These are phyloP conservation scores for Canavalia gladiata DNA, from an alignment of 306 rosid genomes.

Conservation along the genomic window DNA sequence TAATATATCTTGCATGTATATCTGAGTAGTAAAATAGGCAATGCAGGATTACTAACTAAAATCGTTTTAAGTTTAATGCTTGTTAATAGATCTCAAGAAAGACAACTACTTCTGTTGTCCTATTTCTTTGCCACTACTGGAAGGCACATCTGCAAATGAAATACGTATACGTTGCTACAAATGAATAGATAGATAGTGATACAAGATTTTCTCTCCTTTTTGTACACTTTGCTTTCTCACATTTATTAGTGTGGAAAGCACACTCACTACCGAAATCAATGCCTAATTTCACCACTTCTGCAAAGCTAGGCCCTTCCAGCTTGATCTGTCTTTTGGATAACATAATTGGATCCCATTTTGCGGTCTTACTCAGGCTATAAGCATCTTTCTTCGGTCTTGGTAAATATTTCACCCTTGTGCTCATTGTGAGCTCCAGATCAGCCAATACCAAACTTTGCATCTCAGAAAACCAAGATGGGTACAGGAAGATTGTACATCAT, in stretches of 20 bases:
- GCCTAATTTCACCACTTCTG: conserved; percentile 1
- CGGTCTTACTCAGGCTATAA: neutral
- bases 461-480: neutral
- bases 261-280: conserved; percentile 1
- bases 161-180: neutral
- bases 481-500: neutral
- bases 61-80: neutral
- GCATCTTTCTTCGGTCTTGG: neutral
- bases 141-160: neutral
- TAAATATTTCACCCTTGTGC: neutral
- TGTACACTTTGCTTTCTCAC: neutral
- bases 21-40: neutral
- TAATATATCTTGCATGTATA: neutral
- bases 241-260: neutral
- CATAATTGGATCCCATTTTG: neutral
- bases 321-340: neutral
- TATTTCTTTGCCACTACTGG: neutral
- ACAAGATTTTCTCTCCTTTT: neutral
- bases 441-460: neutral
- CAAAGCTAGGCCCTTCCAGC: neutral
- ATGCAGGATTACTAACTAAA: neutral
- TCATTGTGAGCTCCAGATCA: conserved; percentile 25
- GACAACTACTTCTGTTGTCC: neutral
- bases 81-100: neutral
- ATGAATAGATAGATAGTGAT: conserved; percentile 5